Evolutionary conservation across 2,329 filamentous ascomycete species (phyloP).

Genomic region (Fonsecaea nubica): DNA sequence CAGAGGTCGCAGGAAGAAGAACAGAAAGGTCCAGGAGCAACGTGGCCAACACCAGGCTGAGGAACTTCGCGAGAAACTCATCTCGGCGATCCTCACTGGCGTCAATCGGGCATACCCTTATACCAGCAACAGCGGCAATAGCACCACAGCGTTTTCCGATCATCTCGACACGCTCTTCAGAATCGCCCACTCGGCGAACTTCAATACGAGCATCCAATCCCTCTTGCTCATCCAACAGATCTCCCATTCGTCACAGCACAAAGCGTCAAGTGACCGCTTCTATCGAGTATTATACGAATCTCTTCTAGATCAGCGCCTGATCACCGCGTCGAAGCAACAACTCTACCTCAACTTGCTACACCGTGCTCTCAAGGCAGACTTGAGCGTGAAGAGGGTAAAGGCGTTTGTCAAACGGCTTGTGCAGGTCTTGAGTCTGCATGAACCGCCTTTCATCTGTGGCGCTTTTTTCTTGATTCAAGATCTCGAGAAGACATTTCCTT

Average conservation of each 20-base stretch:
- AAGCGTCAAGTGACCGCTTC: conserved; percentile 85
- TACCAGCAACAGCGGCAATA: conserved; percentile 77
- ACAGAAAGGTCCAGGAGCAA: conserved; percentile 37
- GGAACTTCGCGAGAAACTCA: conserved; percentile 86
- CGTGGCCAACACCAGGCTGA: conserved; percentile 57
- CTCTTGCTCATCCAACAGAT: conserved; percentile 94
- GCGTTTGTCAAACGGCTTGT: conserved; percentile 94
- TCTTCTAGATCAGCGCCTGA: conserved; percentile 83
- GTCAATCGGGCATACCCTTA: conserved; percentile 97
- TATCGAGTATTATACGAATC: conserved; percentile 97
- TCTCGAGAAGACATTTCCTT: conserved; percentile 78
- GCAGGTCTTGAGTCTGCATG: conserved; percentile 85
- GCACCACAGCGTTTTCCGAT: conserved; percentile 69
- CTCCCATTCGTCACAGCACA: conserved; percentile 69
- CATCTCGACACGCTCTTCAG: conserved; percentile 94
- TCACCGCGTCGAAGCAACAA: conserved; percentile 91
- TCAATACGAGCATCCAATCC: conserved; percentile 97
- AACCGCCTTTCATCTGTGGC: conserved; percentile 90
- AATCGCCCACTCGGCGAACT: conserved; percentile 97
- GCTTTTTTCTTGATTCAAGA: conserved; percentile 89
- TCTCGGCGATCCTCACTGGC: conserved; percentile 88
- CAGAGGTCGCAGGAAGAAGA: conserved; percentile 28
- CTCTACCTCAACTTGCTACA: conserved; percentile 93
- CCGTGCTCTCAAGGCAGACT: conserved; percentile 83
- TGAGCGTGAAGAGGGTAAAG: conserved; percentile 90